Evolutionary conservation across 1,284 basidiomycete species (phyloP).

Genomic region (Malassezia obtusa): DNA sequence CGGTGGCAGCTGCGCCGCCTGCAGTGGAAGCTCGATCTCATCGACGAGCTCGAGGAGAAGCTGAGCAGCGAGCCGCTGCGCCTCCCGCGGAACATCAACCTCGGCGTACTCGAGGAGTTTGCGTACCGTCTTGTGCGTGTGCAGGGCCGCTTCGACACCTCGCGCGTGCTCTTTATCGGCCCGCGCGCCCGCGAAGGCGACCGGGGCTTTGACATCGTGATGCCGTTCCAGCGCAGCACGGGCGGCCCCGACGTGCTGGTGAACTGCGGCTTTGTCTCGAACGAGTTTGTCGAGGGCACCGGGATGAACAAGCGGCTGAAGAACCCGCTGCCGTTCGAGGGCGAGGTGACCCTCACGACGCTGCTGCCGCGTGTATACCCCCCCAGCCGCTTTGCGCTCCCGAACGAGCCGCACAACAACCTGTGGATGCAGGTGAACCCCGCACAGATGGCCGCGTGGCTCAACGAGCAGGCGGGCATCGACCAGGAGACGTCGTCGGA

Average conservation of each 20-base stretch:
- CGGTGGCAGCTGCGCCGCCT: slow-evolving; percentile 83
- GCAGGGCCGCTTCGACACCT: slow-evolving; percentile 51
- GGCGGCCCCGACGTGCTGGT: slow-evolving; percentile 57
- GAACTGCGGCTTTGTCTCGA: slow-evolving; percentile 74
- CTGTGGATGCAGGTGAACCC: slow-evolving; percentile 81
- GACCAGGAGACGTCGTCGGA: neutral
- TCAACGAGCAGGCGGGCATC: slow-evolving; percentile 59
- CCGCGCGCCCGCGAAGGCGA: slow-evolving; percentile 79
- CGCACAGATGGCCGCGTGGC: slow-evolving; percentile 66
- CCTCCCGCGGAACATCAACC: slow-evolving; percentile 72
- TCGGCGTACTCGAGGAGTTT: slow-evolving; percentile 30
- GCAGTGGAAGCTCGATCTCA: slow-evolving; percentile 87
- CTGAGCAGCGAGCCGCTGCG: slow-evolving; percentile 67
- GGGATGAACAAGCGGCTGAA: slow-evolving; percentile 20
- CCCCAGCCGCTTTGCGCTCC: slow-evolving; percentile 69
- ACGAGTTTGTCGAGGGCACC: slow-evolving; percentile 45
- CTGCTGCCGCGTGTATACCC: slow-evolving; percentile 39
- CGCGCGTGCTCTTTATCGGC: slow-evolving; percentile 67
- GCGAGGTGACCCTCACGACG: slow-evolving; percentile 7
- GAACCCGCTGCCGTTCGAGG: slow-evolving; percentile 1
- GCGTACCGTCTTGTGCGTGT: slow-evolving; percentile 35
- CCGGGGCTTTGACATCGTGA: slow-evolving; percentile 74
- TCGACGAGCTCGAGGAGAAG: slow-evolving; percentile 89
- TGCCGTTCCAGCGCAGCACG: slow-evolving; percentile 63
- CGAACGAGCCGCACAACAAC: slow-evolving; percentile 69